Base-by-base conservation (phyloP, 2,329 filamentous ascomycete genomes). In the Diaporthe velutina region DNA sequence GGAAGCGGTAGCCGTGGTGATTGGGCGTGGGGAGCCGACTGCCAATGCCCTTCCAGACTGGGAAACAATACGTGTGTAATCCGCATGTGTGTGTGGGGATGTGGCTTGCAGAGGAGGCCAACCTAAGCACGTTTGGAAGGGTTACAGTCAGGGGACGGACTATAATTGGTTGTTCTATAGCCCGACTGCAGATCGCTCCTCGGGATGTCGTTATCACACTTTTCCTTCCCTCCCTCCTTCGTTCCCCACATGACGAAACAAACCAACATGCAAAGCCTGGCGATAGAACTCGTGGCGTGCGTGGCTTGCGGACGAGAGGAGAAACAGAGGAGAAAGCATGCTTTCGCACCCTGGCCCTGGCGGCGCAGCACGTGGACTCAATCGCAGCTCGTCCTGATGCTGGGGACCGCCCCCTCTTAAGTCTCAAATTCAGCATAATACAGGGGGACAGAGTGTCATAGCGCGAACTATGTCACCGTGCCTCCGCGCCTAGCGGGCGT, bases 381-480 rank as follows among this genome's bases (percentile, higher is more conserved):
- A 22, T 52, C 25, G 33, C 15, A 22, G 45, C 45, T 15, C 30
- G 45, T 52, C 19, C 33, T 38, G 45, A 67, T 45, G 64, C 33
- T 50, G 30, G 45, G 19, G 38, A 50, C 10, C 13, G 30, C 15
- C 45, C 22, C 64, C 64, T 50, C 13, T 28, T 68, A 54, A 54
- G 64, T 40, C 50, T 45, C 48, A 54, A 19, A 54, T 54, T 54
- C 48, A 40, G 64, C 25, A 68, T 54, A 40, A 68, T 54, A 54
- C 64, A 67, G 35, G 64, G 48, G 33, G 33, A 3, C 5, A 40
- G 4, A 15, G 30, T 68, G 64, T 68, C 64, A 68, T 54, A 68
- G 64, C 64, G 64, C 48, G 48, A 68, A 54, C 45, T 19, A 68
- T 54, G 64, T 68, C 64, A 67, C 64, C 64, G 64, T 67, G 64